Evolutionary conservation across 108 stramenopile genomes (phyloP).

Genomic region (Cyclotella sp.): DNA sequence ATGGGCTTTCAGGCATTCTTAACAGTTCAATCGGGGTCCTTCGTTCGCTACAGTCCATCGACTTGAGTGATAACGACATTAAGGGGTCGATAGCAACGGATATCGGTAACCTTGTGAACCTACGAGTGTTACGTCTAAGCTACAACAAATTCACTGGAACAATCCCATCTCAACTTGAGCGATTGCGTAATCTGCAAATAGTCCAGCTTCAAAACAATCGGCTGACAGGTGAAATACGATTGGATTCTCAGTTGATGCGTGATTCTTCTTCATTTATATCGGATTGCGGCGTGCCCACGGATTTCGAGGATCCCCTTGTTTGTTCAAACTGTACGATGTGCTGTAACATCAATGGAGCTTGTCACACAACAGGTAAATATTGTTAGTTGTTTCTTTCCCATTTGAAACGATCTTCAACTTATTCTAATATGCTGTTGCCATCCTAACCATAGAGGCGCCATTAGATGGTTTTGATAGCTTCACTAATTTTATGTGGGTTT

Average conservation of each 20-base stretch:
- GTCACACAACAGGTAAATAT: neutral
- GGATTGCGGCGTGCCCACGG: constrained; percentile 47
- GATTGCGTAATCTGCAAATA: constrained; percentile 7
- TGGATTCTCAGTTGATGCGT: neutral
- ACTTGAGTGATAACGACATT: constrained; percentile 54
- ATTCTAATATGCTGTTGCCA: too few species aligned
- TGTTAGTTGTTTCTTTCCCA: too few species aligned
- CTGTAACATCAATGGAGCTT: constrained; percentile 13
- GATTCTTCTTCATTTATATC: constrained; percentile 16
- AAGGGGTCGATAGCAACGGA: constrained; percentile 65
- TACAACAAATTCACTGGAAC: constrained; percentile 58
- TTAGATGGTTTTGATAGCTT: neutral
- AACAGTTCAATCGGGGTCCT: constrained; percentile 54
- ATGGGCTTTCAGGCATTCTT: constrained; percentile 55
- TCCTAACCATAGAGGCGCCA: neutral
- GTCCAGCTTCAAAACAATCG: constrained; percentile 37
- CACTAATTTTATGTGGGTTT: neutral
- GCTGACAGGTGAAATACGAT: constrained; percentile 5
- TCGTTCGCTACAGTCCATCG: constrained; percentile 49
- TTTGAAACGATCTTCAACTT: too few species aligned
- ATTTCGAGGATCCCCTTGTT: constrained; percentile 12
- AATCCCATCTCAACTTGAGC: constrained; percentile 15
- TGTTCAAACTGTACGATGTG: constrained; percentile 41
- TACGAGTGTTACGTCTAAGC: constrained; percentile 52
- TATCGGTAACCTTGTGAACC: constrained; percentile 54